Base-by-base conservation (phyloP, 225 moss, liverwort and hornwort species). In the Ulota crispa region DNA sequence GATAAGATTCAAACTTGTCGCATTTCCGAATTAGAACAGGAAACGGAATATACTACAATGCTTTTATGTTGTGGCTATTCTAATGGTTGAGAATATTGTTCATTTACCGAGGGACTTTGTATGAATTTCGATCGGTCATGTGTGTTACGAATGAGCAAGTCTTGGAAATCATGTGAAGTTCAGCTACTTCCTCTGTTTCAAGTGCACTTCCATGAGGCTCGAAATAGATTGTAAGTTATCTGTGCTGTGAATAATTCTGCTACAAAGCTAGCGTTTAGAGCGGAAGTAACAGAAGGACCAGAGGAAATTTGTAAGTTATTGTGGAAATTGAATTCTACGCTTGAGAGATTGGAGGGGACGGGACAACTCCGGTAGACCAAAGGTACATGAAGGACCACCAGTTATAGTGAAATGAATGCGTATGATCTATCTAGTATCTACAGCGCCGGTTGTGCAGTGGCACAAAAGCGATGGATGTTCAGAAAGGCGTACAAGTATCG, bases 1-100 rank as follows among this genome's bases (percentile, higher is more conserved):
- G 54, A 45, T 43, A n/a, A 36, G 45, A 74, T 82, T 79, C 64
- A n/a, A 55, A 68, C 61, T 24, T 59, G 72, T 66, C 85, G 27
- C 47, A 30, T 45, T 13, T 26, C 11, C 28, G 39, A 62, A 16
- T 52, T 43, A 16, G 50, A 60, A 10, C 6, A 14, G 39, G 41
- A 24, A 4, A 80, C 39, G 50, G 69, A 42, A 20, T 50, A 28
- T 47, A 1, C 14, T 23, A 34, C 21, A 10, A 73, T 6, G 42
- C 24, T 24, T 54, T 64, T 10, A 2, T 15, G 8, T 43, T 39
- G 32, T 31, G 3, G 3, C 13, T 30, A 32, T 12, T 24, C 66
- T 3, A 7, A 43, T 23, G 56, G 24, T 57, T 24, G 37, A n/a
- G 42, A 55, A 30, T 3, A 37, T 9, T 18, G n/a, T 9, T 37